Evolutionary conservation across 129 eudicot genomes (phyloP), one percentile per base, ranked within the genome.

Genomic region (sunflower (Helianthus annuus)): DNA sequence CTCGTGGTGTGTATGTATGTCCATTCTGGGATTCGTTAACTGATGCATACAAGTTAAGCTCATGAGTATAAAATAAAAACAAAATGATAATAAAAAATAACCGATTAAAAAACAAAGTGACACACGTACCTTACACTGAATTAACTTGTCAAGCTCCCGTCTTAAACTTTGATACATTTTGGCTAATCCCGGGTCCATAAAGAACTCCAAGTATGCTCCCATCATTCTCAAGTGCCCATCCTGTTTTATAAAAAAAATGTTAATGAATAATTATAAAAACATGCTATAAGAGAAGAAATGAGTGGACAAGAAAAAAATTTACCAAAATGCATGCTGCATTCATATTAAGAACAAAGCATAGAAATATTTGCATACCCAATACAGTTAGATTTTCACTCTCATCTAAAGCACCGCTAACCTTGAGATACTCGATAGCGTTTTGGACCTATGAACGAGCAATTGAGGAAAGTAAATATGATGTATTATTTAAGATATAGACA

Each of bases 141-240:
- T 70, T 42, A 94, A 85, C 48, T 94, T 93, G 17, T 90, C 96
- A 64, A 94, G 85, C 87, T 90, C 96, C 64, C 76, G 83, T 83
- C 88, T 84, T 75, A 90, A 73, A 65, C 76, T 87, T 72, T 76
- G 84, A 77, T 83, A 94, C 89, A 86, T 73, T 84, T 86, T 84
- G 44, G 96, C 96, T 45, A 75, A 57, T 9, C 77, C 68, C 24
- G 97, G 91, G 48, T 82, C 77, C 97, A 90, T 87, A 75, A 80
- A 94, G 78, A 94, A 94, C 74, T 94, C 98, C 86, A 94, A 76
- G 76, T 94, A 94, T 69, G 97, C 98, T 8, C 97, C 97, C 73
- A 94, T 46, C 98, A 94, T 94, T 73, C 85, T 94, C 67, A 94
- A 75, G 71, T 94, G 97, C 4, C 96, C 98, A 53, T 79, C 89